Evolutionary conservation across 2,329 filamentous ascomycete genomes (phyloP).

Genomic region (Epichloe bromicola): DNA sequence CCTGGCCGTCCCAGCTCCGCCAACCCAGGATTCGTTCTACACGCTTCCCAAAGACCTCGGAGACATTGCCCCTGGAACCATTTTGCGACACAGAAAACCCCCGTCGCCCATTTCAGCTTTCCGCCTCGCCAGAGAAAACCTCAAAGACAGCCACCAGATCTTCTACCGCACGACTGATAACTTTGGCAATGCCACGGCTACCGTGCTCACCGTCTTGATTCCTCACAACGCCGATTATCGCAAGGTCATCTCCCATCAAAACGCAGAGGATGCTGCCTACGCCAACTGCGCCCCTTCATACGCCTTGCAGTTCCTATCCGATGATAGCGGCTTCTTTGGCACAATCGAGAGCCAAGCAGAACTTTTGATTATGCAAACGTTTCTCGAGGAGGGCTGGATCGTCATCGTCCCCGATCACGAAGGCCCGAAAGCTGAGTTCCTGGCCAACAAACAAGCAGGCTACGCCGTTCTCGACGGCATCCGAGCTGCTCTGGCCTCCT

Average conservation of each 20-base stretch:
- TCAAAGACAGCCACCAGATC: constrained; percentile 17
- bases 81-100: constrained; percentile 6
- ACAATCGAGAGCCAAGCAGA: constrained; percentile 15
- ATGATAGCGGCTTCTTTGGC: constrained; percentile 21
- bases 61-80: constrained; percentile 3
- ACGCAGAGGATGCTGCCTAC: constrained; percentile 25
- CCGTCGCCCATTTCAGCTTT: constrained; percentile 7
- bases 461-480: constrained; percentile 30
- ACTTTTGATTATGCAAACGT: constrained; percentile 12
- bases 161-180: constrained; percentile 27
- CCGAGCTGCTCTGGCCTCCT: constrained; percentile 23
- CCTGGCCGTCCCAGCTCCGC: background rate
- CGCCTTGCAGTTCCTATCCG: constrained; percentile 9
- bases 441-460: constrained; percentile 26
- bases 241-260: constrained; percentile 28
- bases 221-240: constrained; percentile 17
- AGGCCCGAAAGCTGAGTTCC: constrained; percentile 28
- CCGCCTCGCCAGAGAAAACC: constrained; percentile 8
- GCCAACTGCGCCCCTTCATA: constrained; percentile 20
- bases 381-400: constrained; percentile 31
- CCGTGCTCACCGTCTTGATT: constrained; percentile 26
- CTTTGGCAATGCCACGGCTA: constrained; percentile 19
- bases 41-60: constrained; percentile 5
- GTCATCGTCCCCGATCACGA: constrained; percentile 37
- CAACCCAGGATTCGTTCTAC: constrained; percentile 10